phyloP scores from a whole-genome alignment of 1,139 yeast genomes.

The Taphrina deformans region DNA sequence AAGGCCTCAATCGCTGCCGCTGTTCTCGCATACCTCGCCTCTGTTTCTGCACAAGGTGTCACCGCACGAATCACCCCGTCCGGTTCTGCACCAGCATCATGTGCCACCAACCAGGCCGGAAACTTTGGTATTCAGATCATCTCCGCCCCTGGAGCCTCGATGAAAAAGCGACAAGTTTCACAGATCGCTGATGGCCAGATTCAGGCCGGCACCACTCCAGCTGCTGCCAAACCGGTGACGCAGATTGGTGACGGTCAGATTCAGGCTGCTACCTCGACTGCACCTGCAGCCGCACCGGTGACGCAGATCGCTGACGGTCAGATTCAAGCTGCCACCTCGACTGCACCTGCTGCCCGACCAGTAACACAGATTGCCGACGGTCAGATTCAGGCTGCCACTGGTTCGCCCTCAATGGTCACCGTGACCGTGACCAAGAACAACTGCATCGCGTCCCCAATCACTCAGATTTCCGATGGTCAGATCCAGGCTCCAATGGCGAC shows the following conservation, averaged over 20 bases:
- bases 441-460: slow-evolving; percentile 45
- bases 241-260: slow-evolving; percentile 49
- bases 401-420: slow-evolving; percentile 40
- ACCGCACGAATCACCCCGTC: slow-evolving; percentile 27
- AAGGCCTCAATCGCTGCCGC: slow-evolving; percentile 35
- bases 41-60: slow-evolving; percentile 36
- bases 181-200: slow-evolving; percentile 52
- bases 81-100: slow-evolving; percentile 18
- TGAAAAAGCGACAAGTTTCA: slow-evolving; percentile 40
- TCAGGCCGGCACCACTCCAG: slow-evolving; percentile 46
- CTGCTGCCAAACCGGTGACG: slow-evolving; percentile 39
- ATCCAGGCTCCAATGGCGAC: slow-evolving; percentile 48
- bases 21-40: slow-evolving; percentile 33
- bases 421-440: slow-evolving; percentile 30
- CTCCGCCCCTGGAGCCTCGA: neutral
- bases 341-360: slow-evolving; percentile 42
- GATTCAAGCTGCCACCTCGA: slow-evolving; percentile 55
- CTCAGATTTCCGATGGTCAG: slow-evolving; percentile 54
- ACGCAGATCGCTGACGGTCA: slow-evolving; percentile 65
- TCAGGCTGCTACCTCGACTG: slow-evolving; percentile 44
- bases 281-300: slow-evolving; percentile 41
- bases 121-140: slow-evolving; percentile 28
- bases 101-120: slow-evolving; percentile 18
- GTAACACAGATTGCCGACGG: slow-evolving; percentile 54
- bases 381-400: slow-evolving; percentile 48